These are phyloP conservation scores for Digitaria exilis DNA, from an alignment of 202 grass and related monocot species.

Conservation along the genomic window DNA sequence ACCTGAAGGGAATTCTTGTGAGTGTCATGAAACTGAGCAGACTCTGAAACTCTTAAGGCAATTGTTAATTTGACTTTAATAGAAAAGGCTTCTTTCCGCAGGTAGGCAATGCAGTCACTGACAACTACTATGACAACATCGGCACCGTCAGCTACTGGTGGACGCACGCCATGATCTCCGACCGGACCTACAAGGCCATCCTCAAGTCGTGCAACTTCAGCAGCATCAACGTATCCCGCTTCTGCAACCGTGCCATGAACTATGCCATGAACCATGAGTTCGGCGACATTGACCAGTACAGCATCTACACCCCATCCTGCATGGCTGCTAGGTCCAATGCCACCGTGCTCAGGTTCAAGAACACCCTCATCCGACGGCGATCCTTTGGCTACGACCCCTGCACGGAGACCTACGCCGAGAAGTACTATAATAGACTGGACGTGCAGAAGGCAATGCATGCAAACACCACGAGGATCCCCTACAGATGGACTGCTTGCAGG, in stretches of 20 bases:
- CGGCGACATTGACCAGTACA: conserved; percentile 99
- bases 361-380: conserved; percentile 65
- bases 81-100: not conserved
- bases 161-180: conserved; percentile 98
- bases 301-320: conserved; percentile 94
- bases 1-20: conserved; percentile 90
- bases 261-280: conserved; percentile 98
- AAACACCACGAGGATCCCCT: conserved; percentile 75
- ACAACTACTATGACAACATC: conserved; percentile 97
- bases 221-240: conserved; percentile 52
- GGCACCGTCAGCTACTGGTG: conserved; percentile 97
- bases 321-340: conserved; percentile 33
- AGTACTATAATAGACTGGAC: conserved; percentile 79
- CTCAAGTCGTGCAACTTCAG: conserved; percentile 82
- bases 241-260: conserved; percentile 66
- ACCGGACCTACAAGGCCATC: conserved; percentile 77
- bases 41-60: not conserved
- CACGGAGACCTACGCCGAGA: conserved; percentile 91
- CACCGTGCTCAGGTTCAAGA: conserved; percentile 67
- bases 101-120: conserved; percentile 96
- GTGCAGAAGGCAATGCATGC: conserved; percentile 93
- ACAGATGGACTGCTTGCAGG: conserved; percentile 98
- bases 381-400: conserved; percentile 90
- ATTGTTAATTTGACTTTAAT: not conserved
- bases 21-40: conserved; percentile 35